These are phyloP conservation scores for Fusarium coffeatum DNA, from an alignment of 2,329 filamentous ascomycete genomes.

Conservation along the genomic window DNA sequence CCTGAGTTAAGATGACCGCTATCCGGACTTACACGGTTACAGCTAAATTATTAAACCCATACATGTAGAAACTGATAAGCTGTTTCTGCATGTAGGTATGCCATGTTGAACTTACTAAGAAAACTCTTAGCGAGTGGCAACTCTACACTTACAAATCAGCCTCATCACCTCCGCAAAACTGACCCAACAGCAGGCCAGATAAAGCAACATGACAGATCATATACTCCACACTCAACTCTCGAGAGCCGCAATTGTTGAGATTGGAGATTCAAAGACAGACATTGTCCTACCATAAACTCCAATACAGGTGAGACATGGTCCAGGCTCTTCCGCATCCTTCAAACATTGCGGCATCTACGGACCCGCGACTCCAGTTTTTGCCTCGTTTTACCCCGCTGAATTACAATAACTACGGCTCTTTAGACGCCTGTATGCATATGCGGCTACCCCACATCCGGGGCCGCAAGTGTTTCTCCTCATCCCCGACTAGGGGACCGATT, in stretches of 20 bases:
- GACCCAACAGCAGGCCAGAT: constrained; percentile 4
- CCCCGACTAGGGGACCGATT: constrained; percentile 29
- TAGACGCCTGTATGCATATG: constrained; percentile 8
- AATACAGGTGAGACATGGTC: constrained; percentile 5
- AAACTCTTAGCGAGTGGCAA: constrained; percentile 13
- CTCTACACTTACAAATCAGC: constrained; percentile 12
- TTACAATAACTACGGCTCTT: constrained; percentile 5
- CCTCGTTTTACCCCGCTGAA: constrained; percentile 37
- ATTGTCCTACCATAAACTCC: background rate
- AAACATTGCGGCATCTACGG: constrained; percentile 26
- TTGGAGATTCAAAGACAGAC: constrained; percentile 19
- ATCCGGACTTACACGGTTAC: background rate
- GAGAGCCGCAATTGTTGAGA: constrained; percentile 41
- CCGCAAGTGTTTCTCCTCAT: constrained; percentile 37
- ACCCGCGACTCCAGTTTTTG: constrained; percentile 33
- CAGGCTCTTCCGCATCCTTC: constrained; percentile 9
- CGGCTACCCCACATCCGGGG: constrained; percentile 40
- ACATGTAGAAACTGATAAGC: background rate
- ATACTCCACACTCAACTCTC: constrained; percentile 21
- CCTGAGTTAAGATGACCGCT: background rate
- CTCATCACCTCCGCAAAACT: constrained; percentile 1
- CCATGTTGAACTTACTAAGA: background rate
- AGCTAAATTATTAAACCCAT: background rate
- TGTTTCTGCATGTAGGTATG: background rate
- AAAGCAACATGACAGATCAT: constrained; percentile 28